Base-by-base conservation (phyloP, 139 green algal species). In the Gonium pectorale region DNA sequence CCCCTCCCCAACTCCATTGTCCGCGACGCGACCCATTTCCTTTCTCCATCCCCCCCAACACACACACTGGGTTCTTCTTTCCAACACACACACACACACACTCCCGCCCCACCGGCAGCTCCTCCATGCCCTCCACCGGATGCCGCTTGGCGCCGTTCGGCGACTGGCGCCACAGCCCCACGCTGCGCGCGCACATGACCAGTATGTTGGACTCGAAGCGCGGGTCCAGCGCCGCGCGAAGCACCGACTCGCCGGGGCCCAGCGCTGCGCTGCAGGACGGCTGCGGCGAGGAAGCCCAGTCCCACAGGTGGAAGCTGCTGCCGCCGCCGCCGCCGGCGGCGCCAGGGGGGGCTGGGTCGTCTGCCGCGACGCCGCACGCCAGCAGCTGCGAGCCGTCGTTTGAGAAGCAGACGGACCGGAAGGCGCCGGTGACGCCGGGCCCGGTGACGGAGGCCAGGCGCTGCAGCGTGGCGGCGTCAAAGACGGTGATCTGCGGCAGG, bases 261-360 rank as follows among this genome's bases (percentile, higher is more conserved):
- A 82, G 27, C 15, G 62, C 75, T 26, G 69, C 81, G 49, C 71
- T 79, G 82, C 82, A 82, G 38, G 15, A 13, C 2, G 83, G 83
- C 70, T 80, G 62, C 22, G 40, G 40, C 11, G 43, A 67, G 38
- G 60, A 49, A 9, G 9, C 40, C 78, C 78, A 86, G 19, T 89
- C 85, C 85, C 85, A 89, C 69, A 89, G 59, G 46, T 89, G 85
- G 78, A 89, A 89, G 46, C 64, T 83, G 68, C 37, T 37, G 54
- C 7, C 35, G 73, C 29, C 3, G 6, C 6, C 27, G 6, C 7
- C 27, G 59, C 59, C 27, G 27, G 26, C 27, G 27, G 5, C 15
- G 59, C 5, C 38, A n/a, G 51, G 51, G 6, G 51, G 51, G 9
- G 17, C 51, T 17, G 51, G 6, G 33, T 51, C 26, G 33, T 6